A percentile compares a stretch with the other conserved stretches of the same genome.
phyloP scores from a whole-genome alignment of 2,329 filamentous ascomycete species.

The Neodidymelliopsis sp. region DNA sequence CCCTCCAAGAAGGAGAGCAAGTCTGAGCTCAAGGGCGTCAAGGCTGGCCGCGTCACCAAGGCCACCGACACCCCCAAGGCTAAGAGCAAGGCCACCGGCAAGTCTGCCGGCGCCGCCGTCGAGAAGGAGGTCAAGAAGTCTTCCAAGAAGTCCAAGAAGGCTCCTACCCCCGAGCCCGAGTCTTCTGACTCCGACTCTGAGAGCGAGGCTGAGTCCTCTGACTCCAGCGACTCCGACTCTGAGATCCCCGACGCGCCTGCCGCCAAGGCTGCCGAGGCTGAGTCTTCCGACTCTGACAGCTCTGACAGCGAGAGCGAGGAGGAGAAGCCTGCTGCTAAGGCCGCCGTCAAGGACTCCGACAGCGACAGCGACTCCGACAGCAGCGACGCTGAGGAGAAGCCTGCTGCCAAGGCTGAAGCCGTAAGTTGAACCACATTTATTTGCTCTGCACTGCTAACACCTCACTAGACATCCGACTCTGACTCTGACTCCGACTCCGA shows the following conservation, averaged over 20 bases:
- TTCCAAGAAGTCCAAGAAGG: slow-evolving; percentile 59
- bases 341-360: slow-evolving; percentile 44
- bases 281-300: slow-evolving; percentile 48
- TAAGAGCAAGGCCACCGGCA: slow-evolving; percentile 73
- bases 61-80: slow-evolving; percentile 68
- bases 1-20: slow-evolving; percentile 66
- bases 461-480: slow-evolving; percentile 43
- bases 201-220: slow-evolving; percentile 18
- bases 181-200: slow-evolving; percentile 42
- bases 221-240: slow-evolving; percentile 45
- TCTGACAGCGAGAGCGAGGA: slow-evolving; percentile 41
- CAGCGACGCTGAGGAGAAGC: slow-evolving; percentile 31
- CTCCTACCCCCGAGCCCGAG: slow-evolving; percentile 56
- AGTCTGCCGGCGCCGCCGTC: slow-evolving; percentile 53
- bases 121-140: slow-evolving; percentile 60
- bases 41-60: slow-evolving; percentile 74
- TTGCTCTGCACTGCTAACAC: slow-evolving; percentile 22
- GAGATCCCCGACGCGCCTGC: slow-evolving; percentile 45
- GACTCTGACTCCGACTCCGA: slow-evolving; percentile 50
- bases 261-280: slow-evolving; percentile 45
- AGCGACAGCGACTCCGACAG: slow-evolving; percentile 36
- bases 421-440: slow-evolving; percentile 20
- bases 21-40: slow-evolving; percentile 64
- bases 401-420: slow-evolving; percentile 34
- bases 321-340: slow-evolving; percentile 33